phyloP scores from a whole-genome alignment of 176 grass and related monocot species.

The Musa itinerans region DNA sequence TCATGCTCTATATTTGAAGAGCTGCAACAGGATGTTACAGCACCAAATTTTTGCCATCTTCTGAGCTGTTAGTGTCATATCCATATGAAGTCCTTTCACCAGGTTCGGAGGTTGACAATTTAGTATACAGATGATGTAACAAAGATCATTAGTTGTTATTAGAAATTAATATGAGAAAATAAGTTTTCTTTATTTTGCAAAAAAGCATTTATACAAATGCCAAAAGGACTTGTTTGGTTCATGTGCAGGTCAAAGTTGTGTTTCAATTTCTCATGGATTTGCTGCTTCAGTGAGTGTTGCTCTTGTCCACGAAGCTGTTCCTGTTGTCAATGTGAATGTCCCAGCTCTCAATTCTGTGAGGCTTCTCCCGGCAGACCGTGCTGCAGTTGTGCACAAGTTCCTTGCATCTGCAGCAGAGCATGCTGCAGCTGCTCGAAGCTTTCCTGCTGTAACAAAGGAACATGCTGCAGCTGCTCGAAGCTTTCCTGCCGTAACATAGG shows the following conservation, averaged over 20 bases:
- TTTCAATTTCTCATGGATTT: slow-evolving; percentile 54
- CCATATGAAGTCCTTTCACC: not conserved
- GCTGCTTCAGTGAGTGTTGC: slow-evolving; percentile 58
- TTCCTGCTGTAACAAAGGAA: not conserved
- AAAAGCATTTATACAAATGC: not conserved
- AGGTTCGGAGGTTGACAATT: not conserved
- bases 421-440: slow-evolving; percentile 14
- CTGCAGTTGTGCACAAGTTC: not conserved
- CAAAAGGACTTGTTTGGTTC: not conserved
- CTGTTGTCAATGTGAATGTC: not conserved
- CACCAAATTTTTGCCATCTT: not conserved
- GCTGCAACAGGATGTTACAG: not conserved
- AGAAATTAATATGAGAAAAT: not conserved
- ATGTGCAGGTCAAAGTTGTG: slow-evolving; percentile 53
- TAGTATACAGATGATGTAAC: too few relatives aligned
- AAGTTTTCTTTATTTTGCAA: not conserved
- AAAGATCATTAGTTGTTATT: too few relatives aligned
- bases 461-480: not conserved
- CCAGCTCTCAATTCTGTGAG: not conserved
- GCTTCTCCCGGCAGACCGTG: not conserved
- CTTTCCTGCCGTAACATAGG: not conserved
- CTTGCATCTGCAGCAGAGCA: not conserved
- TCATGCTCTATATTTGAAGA: not conserved
- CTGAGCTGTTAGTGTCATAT: not conserved
- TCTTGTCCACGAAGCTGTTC: slow-evolving; percentile 3